Percentiles rank a stretch among this genome's conserved stretches.
Conservation (phyloP, 768 basidiomycete species). For the Albatrellus ellisii region DNA sequence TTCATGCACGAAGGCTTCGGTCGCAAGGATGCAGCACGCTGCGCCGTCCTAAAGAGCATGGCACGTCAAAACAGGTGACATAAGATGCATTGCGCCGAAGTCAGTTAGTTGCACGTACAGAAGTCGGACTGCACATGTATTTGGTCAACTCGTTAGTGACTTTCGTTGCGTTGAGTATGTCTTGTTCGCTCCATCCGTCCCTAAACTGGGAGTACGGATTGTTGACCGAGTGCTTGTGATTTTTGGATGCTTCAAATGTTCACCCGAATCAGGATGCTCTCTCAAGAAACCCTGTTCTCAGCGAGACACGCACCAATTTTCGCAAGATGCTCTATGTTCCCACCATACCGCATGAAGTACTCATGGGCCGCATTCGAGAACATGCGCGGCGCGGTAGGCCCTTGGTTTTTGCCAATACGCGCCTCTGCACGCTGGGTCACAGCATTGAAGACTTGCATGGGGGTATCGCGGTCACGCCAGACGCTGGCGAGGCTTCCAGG, state of each 20-base stretch:
- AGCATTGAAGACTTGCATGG: conserved; percentile 32
- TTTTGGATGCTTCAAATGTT: conserved; percentile 51
- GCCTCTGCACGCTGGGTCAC: conserved; percentile 36
- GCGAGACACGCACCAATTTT: conserved; percentile 45
- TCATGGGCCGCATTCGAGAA: conserved; percentile 66
- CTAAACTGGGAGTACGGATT: conserved; percentile 85
- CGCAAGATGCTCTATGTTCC: conserved; percentile 50
- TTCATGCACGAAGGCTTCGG: conserved; percentile 62
- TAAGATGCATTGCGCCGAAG: too few species aligned
- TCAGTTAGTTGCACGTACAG: too few species aligned
- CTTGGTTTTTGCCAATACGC: conserved; percentile 43
- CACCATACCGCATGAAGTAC: conserved; percentile 67
- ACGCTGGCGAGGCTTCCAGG: conserved; percentile 55
- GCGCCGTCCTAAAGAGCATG: conserved; percentile 44
- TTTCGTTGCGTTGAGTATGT: conserved; percentile 52
- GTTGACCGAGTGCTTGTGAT: conserved; percentile 68
- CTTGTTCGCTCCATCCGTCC: conserved; percentile 61
- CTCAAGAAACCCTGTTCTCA: not conserved
- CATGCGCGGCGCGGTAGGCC: conserved; percentile 58
- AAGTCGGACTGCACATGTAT: conserved; percentile 83
- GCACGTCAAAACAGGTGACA: not conserved
- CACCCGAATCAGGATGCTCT: not conserved
- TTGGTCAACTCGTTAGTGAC: conserved; percentile 66
- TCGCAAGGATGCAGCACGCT: conserved; percentile 65
- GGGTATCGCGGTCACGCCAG: conserved; percentile 40